phyloP scores from a whole-genome alignment of 2,329 filamentous ascomycete species.

The Cladosporium sp. region DNA sequence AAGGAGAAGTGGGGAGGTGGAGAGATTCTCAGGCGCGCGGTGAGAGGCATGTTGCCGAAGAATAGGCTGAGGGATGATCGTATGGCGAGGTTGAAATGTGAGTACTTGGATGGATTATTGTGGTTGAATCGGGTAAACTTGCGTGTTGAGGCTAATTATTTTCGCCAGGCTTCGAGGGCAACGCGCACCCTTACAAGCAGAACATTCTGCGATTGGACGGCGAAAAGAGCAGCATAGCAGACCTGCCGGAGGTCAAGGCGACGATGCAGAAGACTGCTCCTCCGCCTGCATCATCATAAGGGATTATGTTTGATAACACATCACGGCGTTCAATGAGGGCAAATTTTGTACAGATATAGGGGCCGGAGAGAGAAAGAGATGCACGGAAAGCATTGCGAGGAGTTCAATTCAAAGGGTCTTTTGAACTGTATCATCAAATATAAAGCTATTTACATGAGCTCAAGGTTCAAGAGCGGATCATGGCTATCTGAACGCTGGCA shows the following conservation, averaged over 20 bases:
- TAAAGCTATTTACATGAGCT: neutral
- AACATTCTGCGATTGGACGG: conserved; percentile 71
- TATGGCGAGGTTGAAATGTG: conserved; percentile 77
- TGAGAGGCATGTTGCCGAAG: conserved; percentile 97
- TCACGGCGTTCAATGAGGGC: conserved; percentile 16
- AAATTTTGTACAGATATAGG: conserved; percentile 8
- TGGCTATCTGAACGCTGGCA: neutral
- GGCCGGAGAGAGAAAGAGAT: neutral
- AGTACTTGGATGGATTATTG: conserved; percentile 27
- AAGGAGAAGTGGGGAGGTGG: conserved; percentile 91
- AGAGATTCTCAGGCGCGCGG: conserved; percentile 86
- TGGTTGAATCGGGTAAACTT: neutral
- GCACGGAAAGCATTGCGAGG: conserved; percentile 10
- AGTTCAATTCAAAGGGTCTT: neutral
- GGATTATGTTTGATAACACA: conserved; percentile 2
- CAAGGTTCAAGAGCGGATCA: neutral
- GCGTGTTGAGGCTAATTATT: neutral
- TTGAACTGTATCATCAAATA: neutral
- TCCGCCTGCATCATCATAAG: conserved; percentile 10
- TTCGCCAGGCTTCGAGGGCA: conserved; percentile 76
- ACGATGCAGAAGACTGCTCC: conserved; percentile 25
- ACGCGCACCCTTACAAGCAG: conserved; percentile 82
- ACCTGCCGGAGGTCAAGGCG: conserved; percentile 35
- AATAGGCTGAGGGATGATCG: conserved; percentile 86
- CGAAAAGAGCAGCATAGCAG: conserved; percentile 22